These are phyloP conservation scores for Bretschneidera sinensis DNA, from an alignment of 345 rosid genomes.

Conservation along the genomic window DNA sequence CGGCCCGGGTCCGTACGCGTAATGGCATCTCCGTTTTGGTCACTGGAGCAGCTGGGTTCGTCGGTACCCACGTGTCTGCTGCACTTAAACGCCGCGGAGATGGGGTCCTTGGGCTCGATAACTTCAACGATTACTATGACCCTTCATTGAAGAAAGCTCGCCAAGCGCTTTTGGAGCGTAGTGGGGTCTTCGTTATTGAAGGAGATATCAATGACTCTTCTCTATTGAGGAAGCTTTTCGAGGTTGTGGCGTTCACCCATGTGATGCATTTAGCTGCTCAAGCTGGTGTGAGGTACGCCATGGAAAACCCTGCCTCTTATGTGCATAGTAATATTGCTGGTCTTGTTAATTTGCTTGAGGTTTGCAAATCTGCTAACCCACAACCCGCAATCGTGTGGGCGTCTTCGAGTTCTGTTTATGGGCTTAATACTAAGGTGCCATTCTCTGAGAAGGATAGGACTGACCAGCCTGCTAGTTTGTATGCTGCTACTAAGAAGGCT, in stretches of 20 bases:
- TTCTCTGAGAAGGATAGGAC: constrained; percentile 83
- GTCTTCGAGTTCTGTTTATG: constrained; percentile 81
- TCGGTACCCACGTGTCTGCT: constrained; percentile 81
- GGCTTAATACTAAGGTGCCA: constrained; percentile 81
- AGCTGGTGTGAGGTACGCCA: constrained; percentile 89
- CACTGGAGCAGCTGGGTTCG: constrained; percentile 92
- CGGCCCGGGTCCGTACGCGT: constrained; percentile 62
- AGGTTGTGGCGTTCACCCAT: constrained; percentile 71
- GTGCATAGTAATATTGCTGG: constrained; percentile 89
- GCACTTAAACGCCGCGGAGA: constrained; percentile 86
- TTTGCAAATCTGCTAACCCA: constrained; percentile 69
- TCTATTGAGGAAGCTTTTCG: constrained; percentile 66
- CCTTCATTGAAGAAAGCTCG: constrained; percentile 84
- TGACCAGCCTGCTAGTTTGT: constrained; percentile 94
- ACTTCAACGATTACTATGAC: constrained; percentile 89
- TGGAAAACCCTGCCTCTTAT: constrained; percentile 80
- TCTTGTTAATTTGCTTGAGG: constrained; percentile 67
- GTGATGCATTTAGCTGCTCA: constrained; percentile 95
- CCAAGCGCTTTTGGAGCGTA: constrained; percentile 69
- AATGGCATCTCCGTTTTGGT: constrained; percentile 74
- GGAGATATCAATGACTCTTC: constrained; percentile 84
- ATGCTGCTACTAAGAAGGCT: constrained; percentile 91
- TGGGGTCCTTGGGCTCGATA: constrained; percentile 80
- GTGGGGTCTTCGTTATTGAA: constrained; percentile 74
- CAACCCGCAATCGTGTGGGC: constrained; percentile 95